These are phyloP conservation scores for Geranium rotundifolium DNA, from an alignment of 345 rosid genomes.

Conservation along the genomic window DNA sequence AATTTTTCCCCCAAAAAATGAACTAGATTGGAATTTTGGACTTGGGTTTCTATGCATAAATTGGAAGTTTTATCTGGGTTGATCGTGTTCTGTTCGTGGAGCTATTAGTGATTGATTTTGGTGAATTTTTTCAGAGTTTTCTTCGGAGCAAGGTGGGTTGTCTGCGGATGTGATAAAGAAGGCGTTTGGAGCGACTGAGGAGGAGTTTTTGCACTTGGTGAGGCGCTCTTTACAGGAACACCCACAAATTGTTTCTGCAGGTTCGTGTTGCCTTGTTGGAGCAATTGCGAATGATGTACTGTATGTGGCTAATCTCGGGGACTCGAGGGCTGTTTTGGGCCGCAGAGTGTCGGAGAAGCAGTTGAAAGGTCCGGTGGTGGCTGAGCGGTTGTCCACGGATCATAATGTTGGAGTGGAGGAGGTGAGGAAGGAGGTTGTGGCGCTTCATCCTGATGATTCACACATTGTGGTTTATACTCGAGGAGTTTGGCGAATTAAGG, in stretches of 20 bases:
- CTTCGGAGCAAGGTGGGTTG: conserved; percentile 38
- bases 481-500: conserved; percentile 67
- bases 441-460: conserved; percentile 63
- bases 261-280: conserved; percentile 63
- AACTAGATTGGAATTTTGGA: too few relatives aligned
- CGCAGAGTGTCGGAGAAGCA: conserved; percentile 17
- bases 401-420: conserved; percentile 52
- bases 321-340: conserved; percentile 59
- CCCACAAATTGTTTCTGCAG: conserved; percentile 53
- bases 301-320: too few relatives aligned
- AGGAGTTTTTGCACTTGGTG: conserved; percentile 42
- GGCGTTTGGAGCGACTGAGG: conserved; percentile 47
- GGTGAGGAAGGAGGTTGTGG: conserved; percentile 59
- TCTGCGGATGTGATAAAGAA: conserved; percentile 41
- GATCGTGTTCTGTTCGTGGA: too few relatives aligned
- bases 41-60: too few relatives aligned
- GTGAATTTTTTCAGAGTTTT: conserved; percentile 21
- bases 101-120: too few relatives aligned
- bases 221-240: conserved; percentile 26
- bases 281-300: conserved; percentile 29
- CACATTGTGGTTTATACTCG: conserved; percentile 35
- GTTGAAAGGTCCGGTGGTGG: conserved; percentile 20
- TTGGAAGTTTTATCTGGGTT: too few relatives aligned
- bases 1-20: too few relatives aligned
- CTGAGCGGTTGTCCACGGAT: conserved; percentile 50